Evolutionary conservation across 2,329 filamentous ascomycete genomes (phyloP), one percentile per base, ranked within the genome.

Genomic region (Macrophomina phaseolina): DNA sequence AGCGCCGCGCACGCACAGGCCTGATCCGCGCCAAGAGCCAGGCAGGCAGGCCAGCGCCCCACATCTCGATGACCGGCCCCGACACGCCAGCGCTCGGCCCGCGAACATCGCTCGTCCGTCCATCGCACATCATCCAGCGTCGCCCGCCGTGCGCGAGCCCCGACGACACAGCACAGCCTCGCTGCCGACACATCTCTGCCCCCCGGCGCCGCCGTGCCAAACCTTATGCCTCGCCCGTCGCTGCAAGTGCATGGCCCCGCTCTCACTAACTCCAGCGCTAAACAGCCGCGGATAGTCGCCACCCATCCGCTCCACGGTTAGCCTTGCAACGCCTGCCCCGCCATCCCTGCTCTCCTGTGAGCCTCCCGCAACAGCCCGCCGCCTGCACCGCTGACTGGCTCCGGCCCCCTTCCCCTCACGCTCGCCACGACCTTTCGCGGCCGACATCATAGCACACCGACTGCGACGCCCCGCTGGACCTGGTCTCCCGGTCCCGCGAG

Each of bases 301-400:
- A 61, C 55, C 55, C 55, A 16, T 14, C 52, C 38, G 38, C 55
- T 45, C 55, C 56, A n/a, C 55, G 23, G n/a, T 45, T 28, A 32
- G 38, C 53, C 53, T n/a, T 45, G 55, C 18, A 45, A 51, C 48
- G 18, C 34, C 14, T 18, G 32, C 52, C 18, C 32, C 12, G 53
- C 55, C 36, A 58, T 58, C 55, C 55, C 28, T 58, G 55, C 40
- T 18, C n/a, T 30, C 4, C 16, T 12, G 40, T 61, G 40, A 61
- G 56, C 56, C 56, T 61, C 56, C 56, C 56, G 56, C 56, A 61
- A 32, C 56, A 61, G 23, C 56, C 36, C 40, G 32, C 56, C 56
- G 40, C 56, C 40, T 23, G 55, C 55, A 36, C 16, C 23, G 55
- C 55, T 58, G 28, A 58, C 40, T 58, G 55, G 55, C 55, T 40